A percentile compares a stretch with the other conserved stretches of the same genome.
Evolutionary conservation across 139 green algal species (phyloP).

Genomic region (Chlorella sorokiniana): DNA sequence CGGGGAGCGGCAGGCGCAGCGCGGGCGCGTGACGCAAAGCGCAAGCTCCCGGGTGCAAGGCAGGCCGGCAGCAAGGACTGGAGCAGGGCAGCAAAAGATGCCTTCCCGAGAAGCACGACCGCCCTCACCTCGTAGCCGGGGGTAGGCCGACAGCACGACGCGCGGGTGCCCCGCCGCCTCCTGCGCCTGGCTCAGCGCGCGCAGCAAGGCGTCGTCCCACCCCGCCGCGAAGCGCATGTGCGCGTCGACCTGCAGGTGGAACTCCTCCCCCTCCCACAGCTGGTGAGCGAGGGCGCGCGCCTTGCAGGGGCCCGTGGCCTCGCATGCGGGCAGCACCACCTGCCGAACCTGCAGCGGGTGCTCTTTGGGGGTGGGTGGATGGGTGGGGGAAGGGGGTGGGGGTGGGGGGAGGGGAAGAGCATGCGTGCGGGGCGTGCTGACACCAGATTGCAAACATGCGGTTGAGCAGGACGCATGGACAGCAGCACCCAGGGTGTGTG

Average conservation of each 20-base stretch:
- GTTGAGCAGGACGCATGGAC: too few species aligned
- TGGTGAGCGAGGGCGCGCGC: conserved; percentile 61
- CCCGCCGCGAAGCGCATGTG: conserved; percentile 66
- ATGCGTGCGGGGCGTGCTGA: too few species aligned
- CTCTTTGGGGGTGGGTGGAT: too few species aligned
- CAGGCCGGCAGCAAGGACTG: background rate
- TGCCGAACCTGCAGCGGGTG: conserved; percentile 58
- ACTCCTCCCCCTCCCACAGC: conserved; percentile 77
- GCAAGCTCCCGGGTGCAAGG: too few species aligned
- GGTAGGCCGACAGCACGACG: conserved; percentile 76
- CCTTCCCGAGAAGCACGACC: background rate
- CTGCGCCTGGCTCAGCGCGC: conserved; percentile 41
- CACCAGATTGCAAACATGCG: too few species aligned
- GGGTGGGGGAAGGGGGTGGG: background rate
- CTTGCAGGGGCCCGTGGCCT: conserved; percentile 73
- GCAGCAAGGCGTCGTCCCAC: conserved; percentile 50
- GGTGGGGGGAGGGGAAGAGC: background rate
- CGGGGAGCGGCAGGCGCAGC: background rate
- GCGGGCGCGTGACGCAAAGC: too few species aligned
- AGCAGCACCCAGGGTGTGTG: too few species aligned
- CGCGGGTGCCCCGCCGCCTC: conserved; percentile 3
- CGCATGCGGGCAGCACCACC: conserved; percentile 47
- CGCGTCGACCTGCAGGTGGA: conserved; percentile 77
- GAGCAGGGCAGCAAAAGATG: background rate
- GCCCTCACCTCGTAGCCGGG: conserved; percentile 51